Evolutionary conservation across 1,284 basidiomycete genomes (phyloP).

Genomic region (Sporisorium iseilematis-ciliati): DNA sequence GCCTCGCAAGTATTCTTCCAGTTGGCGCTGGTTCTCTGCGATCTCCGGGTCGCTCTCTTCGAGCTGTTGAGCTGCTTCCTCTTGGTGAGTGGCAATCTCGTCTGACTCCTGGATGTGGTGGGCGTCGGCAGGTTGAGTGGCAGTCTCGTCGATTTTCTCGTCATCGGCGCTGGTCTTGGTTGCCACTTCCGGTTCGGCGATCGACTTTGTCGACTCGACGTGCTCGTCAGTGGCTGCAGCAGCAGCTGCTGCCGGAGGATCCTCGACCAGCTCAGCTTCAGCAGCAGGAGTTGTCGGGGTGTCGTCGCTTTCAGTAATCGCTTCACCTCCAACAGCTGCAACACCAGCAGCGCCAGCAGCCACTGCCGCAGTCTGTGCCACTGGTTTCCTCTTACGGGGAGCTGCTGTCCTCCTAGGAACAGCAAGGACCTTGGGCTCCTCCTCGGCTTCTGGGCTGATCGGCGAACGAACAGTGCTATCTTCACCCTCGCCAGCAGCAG

Average conservation of each 20-base stretch:
- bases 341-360: slow-evolving; percentile 14
- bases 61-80: slow-evolving; percentile 11
- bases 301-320: slow-evolving; percentile 13
- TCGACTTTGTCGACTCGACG: neutral
- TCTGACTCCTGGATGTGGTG: neutral
- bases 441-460: slow-evolving; percentile 12
- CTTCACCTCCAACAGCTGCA: slow-evolving; percentile 7
- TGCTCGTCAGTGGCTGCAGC: neutral
- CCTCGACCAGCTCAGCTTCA: neutral
- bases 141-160: neutral
- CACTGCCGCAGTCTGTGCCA: slow-evolving; percentile 21
- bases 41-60: slow-evolving; percentile 45
- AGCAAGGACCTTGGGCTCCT: slow-evolving; percentile 53
- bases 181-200: slow-evolving; percentile 4
- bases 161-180: neutral
- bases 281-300: slow-evolving; percentile 4
- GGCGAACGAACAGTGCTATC: slow-evolving; percentile 10
- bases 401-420: slow-evolving; percentile 61
- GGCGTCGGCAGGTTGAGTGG: neutral
- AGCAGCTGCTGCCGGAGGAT: neutral
- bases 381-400: slow-evolving; percentile 52
- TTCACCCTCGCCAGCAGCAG: slow-evolving; percentile 4
- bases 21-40: slow-evolving; percentile 46
- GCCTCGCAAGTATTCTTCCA: slow-evolving; percentile 54
- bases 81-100: neutral